Conservation (phyloP, 805 yeast genomes). For the Candida multigemmis region DNA sequence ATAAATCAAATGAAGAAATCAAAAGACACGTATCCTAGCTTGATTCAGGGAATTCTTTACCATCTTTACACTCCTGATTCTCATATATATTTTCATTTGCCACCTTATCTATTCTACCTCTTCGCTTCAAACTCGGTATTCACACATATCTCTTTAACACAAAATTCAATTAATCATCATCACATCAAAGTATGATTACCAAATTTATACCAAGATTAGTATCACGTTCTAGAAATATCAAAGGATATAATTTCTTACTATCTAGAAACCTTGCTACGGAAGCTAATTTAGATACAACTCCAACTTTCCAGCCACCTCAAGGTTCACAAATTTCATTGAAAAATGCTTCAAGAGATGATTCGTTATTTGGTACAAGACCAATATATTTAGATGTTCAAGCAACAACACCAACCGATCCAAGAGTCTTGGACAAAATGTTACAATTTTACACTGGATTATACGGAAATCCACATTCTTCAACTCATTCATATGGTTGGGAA, state of each 20-base stretch:
- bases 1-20: no score
- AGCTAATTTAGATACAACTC: conserved; percentile 6
- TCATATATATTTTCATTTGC: no score
- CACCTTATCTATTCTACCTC: no score
- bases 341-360: conserved; percentile 36
- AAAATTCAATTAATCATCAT: no score
- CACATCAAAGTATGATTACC: no score
- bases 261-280: conserved; percentile 6
- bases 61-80: no score
- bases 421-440: conserved; percentile 86
- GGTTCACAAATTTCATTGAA: conserved; percentile 39
- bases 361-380: conserved; percentile 66
- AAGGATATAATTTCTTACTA: conserved; percentile 2
- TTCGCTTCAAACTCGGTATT: no score
- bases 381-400: conserved; percentile 97
- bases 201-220: no score
- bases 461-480: conserved; percentile 96
- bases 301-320: conserved; percentile 26
- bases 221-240: no score
- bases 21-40: no score
- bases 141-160: no score
- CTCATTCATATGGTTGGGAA: conserved; percentile 99
- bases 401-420: conserved; percentile 95
- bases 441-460: conserved; percentile 83
- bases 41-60: no score